Base-by-base conservation (phyloP, 139 green algal genomes). In the Ettlia oleoabundans region DNA sequence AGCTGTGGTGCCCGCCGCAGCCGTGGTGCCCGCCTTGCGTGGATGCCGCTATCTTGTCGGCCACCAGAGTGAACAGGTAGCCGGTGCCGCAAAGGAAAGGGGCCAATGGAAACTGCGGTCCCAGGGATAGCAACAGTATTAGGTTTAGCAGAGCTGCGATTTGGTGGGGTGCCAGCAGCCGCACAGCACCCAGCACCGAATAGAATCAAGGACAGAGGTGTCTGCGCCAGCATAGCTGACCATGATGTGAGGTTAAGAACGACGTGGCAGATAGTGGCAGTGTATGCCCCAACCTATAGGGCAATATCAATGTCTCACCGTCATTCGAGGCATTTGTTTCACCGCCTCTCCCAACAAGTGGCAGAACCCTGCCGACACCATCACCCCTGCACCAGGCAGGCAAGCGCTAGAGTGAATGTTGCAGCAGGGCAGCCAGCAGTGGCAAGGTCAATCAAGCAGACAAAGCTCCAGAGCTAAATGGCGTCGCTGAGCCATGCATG, bases 331-430 rank as follows among this genome's bases (percentile, higher is more conserved):
- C 80, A 88, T 86, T 43, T 69, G 42, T 70, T 32, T 52, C 32
- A 89, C 26, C 32, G 88, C 83, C 58, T 86, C 84, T 10, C 89
- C 83, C 78, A 96, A 81, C 58, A 96, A 78, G 83, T 96, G 92
- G 66, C 91, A 94, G 35, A 96, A 94, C 2, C 92, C 92, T 0
- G 92, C 92, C 5, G 88, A 93, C 18, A 96, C 82, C 92, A 96
- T 96, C 1, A 96, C 92, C 87, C 85, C 75, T 62, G 47, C 35
- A 40, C 32, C 24, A 35, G 33, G 41, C 19, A 24, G 7, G 42
- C 6, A 52, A 47, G 35, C 5, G 40, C 1, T 1, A 38, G 13
- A 9, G 51, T 51, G n/a, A 47, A 32, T 38, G 6, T 2, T 15
- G 47, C 65, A 83, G 33, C 35, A 38, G 2, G 19, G 68, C 3